Evolutionary conservation across 2,329 filamentous ascomycete genomes (phyloP), one percentile per base, ranked within the genome.

Genomic region (Aspergillus fumigatiaffinis): DNA sequence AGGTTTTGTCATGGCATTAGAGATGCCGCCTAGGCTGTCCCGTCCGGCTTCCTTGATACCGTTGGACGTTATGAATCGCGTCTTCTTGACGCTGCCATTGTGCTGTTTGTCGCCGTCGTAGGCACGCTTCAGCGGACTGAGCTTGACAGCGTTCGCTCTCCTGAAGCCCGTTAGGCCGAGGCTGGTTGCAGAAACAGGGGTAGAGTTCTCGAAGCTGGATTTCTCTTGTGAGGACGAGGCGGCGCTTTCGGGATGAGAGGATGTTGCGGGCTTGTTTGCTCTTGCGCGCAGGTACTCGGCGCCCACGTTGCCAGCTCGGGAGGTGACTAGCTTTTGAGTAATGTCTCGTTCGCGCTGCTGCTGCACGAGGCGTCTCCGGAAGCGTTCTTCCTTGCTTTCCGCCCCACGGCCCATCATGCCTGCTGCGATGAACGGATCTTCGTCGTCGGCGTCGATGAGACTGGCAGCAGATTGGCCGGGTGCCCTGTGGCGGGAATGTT

Each of bases 1-100:
- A 54, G 54, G 55, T 50, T 52, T 60, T 52, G 58, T 67, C 62
- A 48, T 65, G 63, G 48, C 77, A 52, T 83, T 82, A n/a, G 65
- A 60, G 23, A 64, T 63, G 4, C 73, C 77, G 9, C 87, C 86
- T 2, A 92, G 70, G 67, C 88, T 91, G 68, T 92, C 89, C 58
- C 88, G 80, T 1, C 89, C 89, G 3, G 89, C 89, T 73, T 91
- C 88, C 54, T 86, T 83, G 60, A 92, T 92, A 0, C 89, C 89
- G 70, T 87, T 90, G 46, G 86, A 85, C 26, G 89, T 91, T 44
- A 92, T 82, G 68, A 92, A 92, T n/a, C 89, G 80, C 52, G 89
- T 92, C 80, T 90, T 91, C 75, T 91, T 68, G 68, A 80, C 62
- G 59, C 70, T 72, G 58, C 69, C 69, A 26, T 66, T 67, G 52